Evolutionary conservation across 2,329 filamentous ascomycete genomes (phyloP).

Genomic region (Diplodia scrobiculata): DNA sequence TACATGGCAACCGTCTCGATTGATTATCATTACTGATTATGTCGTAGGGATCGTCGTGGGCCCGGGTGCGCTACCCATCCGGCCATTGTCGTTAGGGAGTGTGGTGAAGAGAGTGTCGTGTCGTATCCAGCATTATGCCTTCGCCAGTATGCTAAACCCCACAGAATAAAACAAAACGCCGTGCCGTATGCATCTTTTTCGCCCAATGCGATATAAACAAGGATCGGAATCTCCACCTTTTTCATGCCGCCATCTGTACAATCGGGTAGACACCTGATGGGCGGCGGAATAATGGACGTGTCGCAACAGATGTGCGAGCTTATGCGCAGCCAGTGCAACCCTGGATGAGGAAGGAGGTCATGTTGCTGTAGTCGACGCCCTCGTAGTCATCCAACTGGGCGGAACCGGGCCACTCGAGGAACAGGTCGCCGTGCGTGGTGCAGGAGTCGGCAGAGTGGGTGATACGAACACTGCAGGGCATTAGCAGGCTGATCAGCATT

Average conservation of each 20-base stretch:
- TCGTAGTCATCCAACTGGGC: constrained; percentile 15
- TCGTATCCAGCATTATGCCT: constrained; percentile 12
- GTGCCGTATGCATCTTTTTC: constrained; percentile 12
- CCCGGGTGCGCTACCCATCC: neutral
- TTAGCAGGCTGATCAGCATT: neutral
- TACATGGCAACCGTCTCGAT: constrained; percentile 1
- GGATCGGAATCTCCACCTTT: neutral
- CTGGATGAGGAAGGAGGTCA: constrained; percentile 25
- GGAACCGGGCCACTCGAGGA: constrained; percentile 25
- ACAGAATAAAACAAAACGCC: neutral
- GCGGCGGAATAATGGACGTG: neutral
- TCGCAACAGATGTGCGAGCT: neutral
- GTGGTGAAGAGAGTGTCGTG: constrained; percentile 18
- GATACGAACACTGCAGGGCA: neutral
- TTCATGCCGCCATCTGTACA: constrained; percentile 3
- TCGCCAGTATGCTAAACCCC: neutral
- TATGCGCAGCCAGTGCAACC: constrained; percentile 19
- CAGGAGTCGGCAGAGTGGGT: constrained; percentile 21
- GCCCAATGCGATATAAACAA: neutral
- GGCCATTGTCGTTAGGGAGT: constrained; percentile 9
- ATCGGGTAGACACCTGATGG: neutral
- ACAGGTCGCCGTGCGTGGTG: constrained; percentile 28
- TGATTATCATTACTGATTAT: constrained; percentile 25
- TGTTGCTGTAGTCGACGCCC: constrained; percentile 25
- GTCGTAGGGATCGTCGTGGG: constrained; percentile 16